Base-by-base conservation (phyloP, 2,329 filamentous ascomycete genomes). In the Microdochium trichocladiopsis region DNA sequence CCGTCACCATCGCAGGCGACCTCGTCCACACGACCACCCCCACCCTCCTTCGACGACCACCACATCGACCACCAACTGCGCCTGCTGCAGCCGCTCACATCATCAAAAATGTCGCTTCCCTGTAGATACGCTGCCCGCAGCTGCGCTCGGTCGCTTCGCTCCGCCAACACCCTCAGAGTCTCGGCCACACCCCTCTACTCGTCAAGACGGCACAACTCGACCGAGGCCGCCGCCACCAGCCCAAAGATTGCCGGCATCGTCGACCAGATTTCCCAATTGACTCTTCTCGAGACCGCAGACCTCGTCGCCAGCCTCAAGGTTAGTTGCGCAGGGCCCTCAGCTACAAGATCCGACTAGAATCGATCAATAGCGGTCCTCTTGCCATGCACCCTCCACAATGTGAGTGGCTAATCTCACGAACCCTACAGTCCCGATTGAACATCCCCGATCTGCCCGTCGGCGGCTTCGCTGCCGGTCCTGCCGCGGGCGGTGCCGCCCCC, bases 251-350 rank as follows among this genome's bases (percentile, higher is more conserved):
- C 86, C 62, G 83, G 82, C 55, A 99, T 99, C 66, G 94, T 99
- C 66, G 92, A 99, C 71, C 92, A 99, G 75, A 99, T 99, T 72
- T 95, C 93, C 75, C 86, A 94, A 82, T 87, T 99, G 82, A 99
- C 92, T 47, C 80, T 99, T 54, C 77, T 99, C 64, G 95, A 99
- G 82, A 99, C 94, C 37, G 93, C 95, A 53, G 94, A 97, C 69
- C 79, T 99, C 55, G 94, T 99, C 51, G 85, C 92, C 51, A 90
- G 85, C 72, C 78, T 99, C 69, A 99, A 99, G 88, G 94, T 97
- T 74, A 50, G 66, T 54, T 49, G 21, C 52, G 12, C 23, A 12
- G 18, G 16, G 43, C 51, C 24, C 16, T 33, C 10, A 50, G 33
- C 50, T 25, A 16, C 14, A 11, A 22, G 50, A 43, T 28, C 47